Evolutionary conservation across 257 asterid genomes (phyloP).

Genomic region (Gentiana macrophylla): DNA sequence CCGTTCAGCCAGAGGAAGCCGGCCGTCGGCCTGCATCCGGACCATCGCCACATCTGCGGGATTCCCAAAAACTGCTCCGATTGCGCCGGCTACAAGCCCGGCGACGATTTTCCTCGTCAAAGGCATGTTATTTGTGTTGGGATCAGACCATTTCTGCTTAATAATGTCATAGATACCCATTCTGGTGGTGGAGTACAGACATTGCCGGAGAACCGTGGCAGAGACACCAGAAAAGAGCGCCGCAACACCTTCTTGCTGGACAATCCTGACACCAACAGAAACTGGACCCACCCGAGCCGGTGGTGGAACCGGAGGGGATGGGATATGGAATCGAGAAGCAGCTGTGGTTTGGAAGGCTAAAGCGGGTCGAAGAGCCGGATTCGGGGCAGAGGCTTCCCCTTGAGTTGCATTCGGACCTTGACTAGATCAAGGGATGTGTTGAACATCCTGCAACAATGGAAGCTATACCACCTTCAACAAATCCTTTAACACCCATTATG

Average conservation of each 20-base stretch:
- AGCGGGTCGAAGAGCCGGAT: slow-evolving; percentile 44
- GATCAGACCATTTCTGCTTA: slow-evolving; percentile 67
- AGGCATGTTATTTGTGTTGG: slow-evolving; percentile 40
- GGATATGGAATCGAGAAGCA: slow-evolving; percentile 14
- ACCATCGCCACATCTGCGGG: slow-evolving; percentile 97
- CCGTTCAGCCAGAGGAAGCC: slow-evolving; percentile 62
- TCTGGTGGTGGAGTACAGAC: slow-evolving; percentile 77
- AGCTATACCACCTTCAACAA: slow-evolving; percentile 89
- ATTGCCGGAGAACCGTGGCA: slow-evolving; percentile 91
- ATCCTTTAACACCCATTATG: slow-evolving; percentile 71
- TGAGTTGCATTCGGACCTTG: slow-evolving; percentile 91
- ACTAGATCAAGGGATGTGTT: slow-evolving; percentile 82
- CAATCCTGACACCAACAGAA: slow-evolving; percentile 48
- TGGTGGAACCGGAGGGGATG: slow-evolving; percentile 24
- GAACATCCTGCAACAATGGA: slow-evolving; percentile 81
- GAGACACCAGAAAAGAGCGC: slow-evolving; percentile 89
- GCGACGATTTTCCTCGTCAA: slow-evolving; percentile 48
- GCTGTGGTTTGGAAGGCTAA: slow-evolving; percentile 34
- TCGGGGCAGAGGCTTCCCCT: slow-evolving; percentile 36
- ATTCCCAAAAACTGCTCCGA: slow-evolving; percentile 89
- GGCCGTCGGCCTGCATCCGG: slow-evolving; percentile 94
- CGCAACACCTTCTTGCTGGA: slow-evolving; percentile 60
- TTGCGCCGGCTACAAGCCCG: slow-evolving; percentile 72
- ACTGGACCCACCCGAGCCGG: slow-evolving; percentile 56
- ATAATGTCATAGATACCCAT: slow-evolving; percentile 83